These are phyloP conservation scores for Hypoxylon trugodes DNA, from an alignment of 495 filamentous ascomycete genomes.

Conservation along the genomic window DNA sequence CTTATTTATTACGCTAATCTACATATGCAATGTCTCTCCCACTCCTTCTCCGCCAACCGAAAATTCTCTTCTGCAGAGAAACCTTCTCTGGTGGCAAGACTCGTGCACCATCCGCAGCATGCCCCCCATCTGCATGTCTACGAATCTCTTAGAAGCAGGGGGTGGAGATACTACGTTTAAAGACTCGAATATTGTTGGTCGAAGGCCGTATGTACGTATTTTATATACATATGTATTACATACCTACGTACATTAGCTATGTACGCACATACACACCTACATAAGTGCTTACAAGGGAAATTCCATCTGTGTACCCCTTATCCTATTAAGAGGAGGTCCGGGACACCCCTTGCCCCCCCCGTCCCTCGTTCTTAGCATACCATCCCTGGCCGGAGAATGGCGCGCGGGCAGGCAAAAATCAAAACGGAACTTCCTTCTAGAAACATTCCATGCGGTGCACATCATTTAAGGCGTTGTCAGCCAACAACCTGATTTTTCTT, in stretches of 20 bases:
- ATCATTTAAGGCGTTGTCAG: slow-evolving; percentile 32
- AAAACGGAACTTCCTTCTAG: slow-evolving; percentile 36
- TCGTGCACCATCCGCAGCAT: slow-evolving; percentile 21
- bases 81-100: slow-evolving; percentile 9
- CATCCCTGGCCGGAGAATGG: slow-evolving; percentile 24
- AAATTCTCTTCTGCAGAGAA: slow-evolving; percentile 35
- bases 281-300: slow-evolving; percentile 1
- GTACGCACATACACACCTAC: background rate
- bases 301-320: background rate
- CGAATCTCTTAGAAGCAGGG: slow-evolving; percentile 16
- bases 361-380: no score
- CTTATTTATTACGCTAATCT: slow-evolving; percentile 19
- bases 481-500: slow-evolving; percentile 29
- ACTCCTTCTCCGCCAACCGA: slow-evolving; percentile 12
- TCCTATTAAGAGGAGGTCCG: background rate
- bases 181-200: slow-evolving; percentile 16
- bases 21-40: no score
- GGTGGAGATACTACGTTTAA: background rate
- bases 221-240: no score
- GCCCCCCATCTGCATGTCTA: slow-evolving; percentile 11
- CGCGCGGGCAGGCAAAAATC: no score
- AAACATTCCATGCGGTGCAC: slow-evolving; percentile 42
- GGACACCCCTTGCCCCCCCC: no score
- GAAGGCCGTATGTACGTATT: no score
- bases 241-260: no score